Evolutionary conservation across 2,329 filamentous ascomycete genomes (phyloP).

Genomic region (Fusarium secorum): DNA sequence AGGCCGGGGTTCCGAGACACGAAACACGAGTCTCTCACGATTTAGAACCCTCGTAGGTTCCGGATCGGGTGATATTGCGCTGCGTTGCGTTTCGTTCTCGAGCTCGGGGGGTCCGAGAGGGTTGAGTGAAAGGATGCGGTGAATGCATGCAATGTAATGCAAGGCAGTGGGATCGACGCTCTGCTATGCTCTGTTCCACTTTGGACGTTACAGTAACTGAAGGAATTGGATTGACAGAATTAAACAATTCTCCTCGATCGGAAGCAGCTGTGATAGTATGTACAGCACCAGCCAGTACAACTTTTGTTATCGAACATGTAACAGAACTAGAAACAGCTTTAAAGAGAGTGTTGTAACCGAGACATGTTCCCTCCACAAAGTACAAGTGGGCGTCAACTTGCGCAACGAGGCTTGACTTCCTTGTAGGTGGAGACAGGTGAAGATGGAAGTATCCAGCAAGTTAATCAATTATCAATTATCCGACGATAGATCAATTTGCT

Average conservation of each 20-base stretch:
- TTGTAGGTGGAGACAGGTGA: neutral
- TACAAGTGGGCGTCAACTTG: constrained; percentile 15
- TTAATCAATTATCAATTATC: neutral
- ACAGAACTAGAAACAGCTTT: constrained; percentile 29
- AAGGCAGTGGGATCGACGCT: constrained; percentile 30
- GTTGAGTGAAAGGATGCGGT: constrained; percentile 35
- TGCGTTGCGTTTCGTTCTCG: neutral
- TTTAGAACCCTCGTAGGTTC: constrained; percentile 32
- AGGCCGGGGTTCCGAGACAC: constrained; percentile 22
- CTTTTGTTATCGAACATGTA: neutral
- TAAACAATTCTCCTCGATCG: constrained; percentile 9
- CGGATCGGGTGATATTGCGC: constrained; percentile 30
- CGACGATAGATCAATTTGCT: neutral
- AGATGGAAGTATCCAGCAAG: neutral
- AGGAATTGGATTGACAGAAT: neutral
- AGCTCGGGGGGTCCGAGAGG: constrained; percentile 27
- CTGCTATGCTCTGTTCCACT: constrained; percentile 26
- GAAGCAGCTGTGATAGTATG: constrained; percentile 7
- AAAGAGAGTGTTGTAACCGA: constrained; percentile 42
- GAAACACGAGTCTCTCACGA: constrained; percentile 19
- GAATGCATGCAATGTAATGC: constrained; percentile 30
- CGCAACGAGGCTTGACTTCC: constrained; percentile 9
- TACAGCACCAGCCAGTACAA: constrained; percentile 1
- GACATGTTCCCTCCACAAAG: constrained; percentile 50
- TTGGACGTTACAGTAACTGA: constrained; percentile 18